These are phyloP conservation scores for Suhomyces choctaworum DNA, from an alignment of 1,139 yeast genomes.

Conservation along the genomic window DNA sequence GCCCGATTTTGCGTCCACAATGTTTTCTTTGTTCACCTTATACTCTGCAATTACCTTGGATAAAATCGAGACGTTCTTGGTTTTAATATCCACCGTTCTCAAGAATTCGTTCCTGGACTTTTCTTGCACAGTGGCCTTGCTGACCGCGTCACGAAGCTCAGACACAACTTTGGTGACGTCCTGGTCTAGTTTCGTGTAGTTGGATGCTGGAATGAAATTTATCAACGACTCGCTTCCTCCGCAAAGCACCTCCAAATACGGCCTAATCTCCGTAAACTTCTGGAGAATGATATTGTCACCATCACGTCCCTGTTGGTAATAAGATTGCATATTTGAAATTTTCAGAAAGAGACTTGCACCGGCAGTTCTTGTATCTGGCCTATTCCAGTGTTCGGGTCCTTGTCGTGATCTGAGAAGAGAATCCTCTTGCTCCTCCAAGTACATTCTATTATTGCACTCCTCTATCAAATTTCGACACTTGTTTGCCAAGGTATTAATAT, in stretches of 20 bases:
- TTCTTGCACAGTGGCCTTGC: constrained; percentile 29
- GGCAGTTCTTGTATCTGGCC: constrained; percentile 42
- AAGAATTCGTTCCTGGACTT: constrained; percentile 40
- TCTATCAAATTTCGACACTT: constrained; percentile 39
- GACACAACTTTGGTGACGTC: constrained; percentile 35
- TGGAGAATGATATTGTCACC: constrained; percentile 58
- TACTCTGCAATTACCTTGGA: constrained; percentile 46
- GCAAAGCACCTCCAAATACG: constrained; percentile 44
- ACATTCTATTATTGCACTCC: constrained; percentile 49
- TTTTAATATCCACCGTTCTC: constrained; percentile 44
- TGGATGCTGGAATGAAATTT: constrained; percentile 52
- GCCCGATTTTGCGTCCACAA: constrained; percentile 19
- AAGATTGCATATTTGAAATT: constrained; percentile 46
- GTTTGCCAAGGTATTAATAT: constrained; percentile 44
- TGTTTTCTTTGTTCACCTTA: constrained; percentile 27
- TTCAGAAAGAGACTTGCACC: constrained; percentile 38
- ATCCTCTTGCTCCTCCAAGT: constrained; percentile 59
- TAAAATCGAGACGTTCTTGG: constrained; percentile 49
- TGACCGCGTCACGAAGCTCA: constrained; percentile 38
- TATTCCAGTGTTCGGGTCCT: constrained; percentile 53
- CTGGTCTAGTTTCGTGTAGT: constrained; percentile 42
- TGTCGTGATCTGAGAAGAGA: constrained; percentile 39
- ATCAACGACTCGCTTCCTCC: constrained; percentile 44
- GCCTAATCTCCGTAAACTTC: constrained; percentile 46
- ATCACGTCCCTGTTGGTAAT: constrained; percentile 56